phyloP scores from a whole-genome alignment of 108 stramenopile species.

The Schizochytrium sp. region DNA sequence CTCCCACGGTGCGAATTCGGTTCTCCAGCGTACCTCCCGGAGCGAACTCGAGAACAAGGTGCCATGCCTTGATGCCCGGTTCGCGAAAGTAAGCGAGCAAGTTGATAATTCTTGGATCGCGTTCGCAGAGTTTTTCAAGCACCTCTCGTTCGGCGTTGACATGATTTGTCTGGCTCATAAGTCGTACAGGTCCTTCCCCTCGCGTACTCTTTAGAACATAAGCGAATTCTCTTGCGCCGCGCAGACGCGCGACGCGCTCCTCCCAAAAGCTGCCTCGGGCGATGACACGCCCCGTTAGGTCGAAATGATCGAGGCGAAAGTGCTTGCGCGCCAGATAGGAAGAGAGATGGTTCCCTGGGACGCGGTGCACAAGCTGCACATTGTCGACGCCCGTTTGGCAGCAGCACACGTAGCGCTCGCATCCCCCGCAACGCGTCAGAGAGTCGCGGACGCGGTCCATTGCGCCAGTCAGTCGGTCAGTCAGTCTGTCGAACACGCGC shows the following conservation, averaged over 20 bases:
- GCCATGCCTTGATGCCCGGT: not conserved
- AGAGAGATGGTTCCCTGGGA: not conserved
- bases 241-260: not conserved
- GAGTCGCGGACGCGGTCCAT: not conserved
- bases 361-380: not conserved
- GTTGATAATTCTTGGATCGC: not conserved
- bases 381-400: not conserved
- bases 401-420: not conserved
- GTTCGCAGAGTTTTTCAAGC: not conserved
- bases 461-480: no score
- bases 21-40: not conserved
- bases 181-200: not conserved
- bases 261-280: not conserved
- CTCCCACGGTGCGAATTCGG: not conserved
- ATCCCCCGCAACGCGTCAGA: not conserved
- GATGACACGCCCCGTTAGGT: not conserved
- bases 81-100: not conserved
- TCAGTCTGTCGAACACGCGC: no score
- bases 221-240: not conserved
- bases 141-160: not conserved
- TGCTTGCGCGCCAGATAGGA: not conserved
- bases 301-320: not conserved
- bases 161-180: not conserved
- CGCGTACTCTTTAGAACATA: not conserved
- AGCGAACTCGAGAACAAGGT: not conserved